These are phyloP conservation scores for Schizophyllum commune DNA, from an alignment of 1,284 basidiomycete species.

Conservation along the genomic window DNA sequence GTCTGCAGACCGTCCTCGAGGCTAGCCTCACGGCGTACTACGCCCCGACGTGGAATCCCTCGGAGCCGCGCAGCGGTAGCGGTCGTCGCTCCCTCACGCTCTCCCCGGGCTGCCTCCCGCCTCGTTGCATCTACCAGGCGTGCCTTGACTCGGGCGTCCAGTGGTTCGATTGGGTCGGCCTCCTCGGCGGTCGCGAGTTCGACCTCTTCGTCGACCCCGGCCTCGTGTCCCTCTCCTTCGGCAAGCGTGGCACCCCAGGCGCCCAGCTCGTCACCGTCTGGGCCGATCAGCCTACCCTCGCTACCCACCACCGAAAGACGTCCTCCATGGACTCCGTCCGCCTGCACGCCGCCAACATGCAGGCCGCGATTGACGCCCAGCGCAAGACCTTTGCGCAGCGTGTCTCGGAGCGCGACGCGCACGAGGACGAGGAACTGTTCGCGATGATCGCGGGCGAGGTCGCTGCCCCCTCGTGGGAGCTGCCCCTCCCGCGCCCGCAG, in stretches of 20 bases:
- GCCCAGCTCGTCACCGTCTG: constrained; percentile 52
- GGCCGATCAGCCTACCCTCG: constrained; percentile 40
- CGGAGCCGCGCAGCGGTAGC: constrained; percentile 57
- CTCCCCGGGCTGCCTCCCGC: constrained; percentile 58
- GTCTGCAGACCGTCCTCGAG: constrained; percentile 63
- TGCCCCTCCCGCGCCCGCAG: constrained; percentile 38
- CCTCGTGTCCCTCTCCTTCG: constrained; percentile 57
- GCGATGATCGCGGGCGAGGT: constrained; percentile 65
- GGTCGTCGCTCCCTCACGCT: constrained; percentile 68
- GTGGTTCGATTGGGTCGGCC: constrained; percentile 69
- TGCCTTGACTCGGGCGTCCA: constrained; percentile 60
- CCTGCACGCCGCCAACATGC: constrained; percentile 7
- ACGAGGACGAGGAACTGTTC: constrained; percentile 66
- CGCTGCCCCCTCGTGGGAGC: constrained; percentile 53
- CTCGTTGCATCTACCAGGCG: constrained; percentile 60
- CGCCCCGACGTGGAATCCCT: constrained; percentile 53
- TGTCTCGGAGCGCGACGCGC: constrained; percentile 56
- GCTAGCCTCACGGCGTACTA: constrained; percentile 61
- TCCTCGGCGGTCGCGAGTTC: constrained; percentile 60
- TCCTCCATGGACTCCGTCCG: constrained; percentile 30
- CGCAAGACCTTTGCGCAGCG: constrained; percentile 64
- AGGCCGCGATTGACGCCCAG: constrained; percentile 9
- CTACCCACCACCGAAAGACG: constrained; percentile 15
- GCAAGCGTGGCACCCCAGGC: constrained; percentile 23
- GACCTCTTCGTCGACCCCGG: constrained; percentile 76